Conservation (phyloP, 345 rosid genomes). For the Jatropha curcas region DNA sequence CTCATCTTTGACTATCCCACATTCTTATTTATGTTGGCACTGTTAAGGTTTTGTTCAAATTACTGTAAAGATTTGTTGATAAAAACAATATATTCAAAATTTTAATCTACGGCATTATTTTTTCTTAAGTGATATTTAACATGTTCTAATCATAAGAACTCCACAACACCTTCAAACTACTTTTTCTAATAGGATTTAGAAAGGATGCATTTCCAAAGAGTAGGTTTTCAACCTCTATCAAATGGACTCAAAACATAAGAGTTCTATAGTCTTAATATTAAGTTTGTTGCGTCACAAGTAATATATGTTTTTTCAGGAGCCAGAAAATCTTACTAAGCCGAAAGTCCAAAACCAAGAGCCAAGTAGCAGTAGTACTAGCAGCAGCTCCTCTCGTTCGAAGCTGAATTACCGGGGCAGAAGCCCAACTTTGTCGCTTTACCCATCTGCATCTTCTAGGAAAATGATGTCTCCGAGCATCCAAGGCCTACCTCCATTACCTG, state of each 20-base stretch:
- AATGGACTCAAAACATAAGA: too few relatives aligned
- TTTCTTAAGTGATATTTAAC: too few relatives aligned
- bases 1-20: background rate
- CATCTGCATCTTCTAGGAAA: conserved; percentile 19
- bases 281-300: background rate
- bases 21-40: background rate
- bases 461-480: conserved; percentile 26
- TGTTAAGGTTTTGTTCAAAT: too few relatives aligned
- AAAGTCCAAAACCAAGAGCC: conserved; percentile 28
- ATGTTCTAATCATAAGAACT: too few relatives aligned
- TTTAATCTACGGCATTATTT: too few relatives aligned
- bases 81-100: too few relatives aligned
- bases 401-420: conserved; percentile 7
- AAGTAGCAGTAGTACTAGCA: conserved; percentile 31
- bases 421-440: conserved; percentile 18
- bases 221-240: too few relatives aligned
- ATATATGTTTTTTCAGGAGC: conserved; percentile 32
- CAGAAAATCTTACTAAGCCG: conserved; percentile 14
- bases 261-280: background rate
- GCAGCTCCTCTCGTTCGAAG: conserved; percentile 41
- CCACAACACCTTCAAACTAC: too few relatives aligned
- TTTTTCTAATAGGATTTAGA: too few relatives aligned
- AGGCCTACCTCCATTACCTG: conserved; percentile 43
- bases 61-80: too few relatives aligned
- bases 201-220: too few relatives aligned